Percentiles rank a stretch among this genome's conserved stretches.
phyloP scores from a whole-genome alignment of 1,284 basidiomycete genomes.

The Pseudozyma flocculosa region DNA sequence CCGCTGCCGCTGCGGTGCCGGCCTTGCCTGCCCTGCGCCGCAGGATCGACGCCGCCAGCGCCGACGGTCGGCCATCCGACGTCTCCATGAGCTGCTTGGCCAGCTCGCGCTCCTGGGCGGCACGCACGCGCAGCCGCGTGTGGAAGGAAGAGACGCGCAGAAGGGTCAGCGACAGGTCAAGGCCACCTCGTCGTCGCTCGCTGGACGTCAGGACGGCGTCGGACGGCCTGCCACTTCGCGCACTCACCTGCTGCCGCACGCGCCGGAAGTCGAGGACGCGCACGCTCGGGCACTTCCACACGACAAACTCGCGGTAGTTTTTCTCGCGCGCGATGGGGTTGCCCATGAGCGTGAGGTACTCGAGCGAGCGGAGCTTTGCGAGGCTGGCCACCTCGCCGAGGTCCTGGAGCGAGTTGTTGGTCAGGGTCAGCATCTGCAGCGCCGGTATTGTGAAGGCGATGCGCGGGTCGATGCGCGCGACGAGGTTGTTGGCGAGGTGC shows the following conservation, averaged over 20 bases:
- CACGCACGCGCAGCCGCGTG: too few species aligned
- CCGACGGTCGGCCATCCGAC: conserved; percentile 37
- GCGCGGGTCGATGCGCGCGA: conserved; percentile 76
- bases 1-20: too few species aligned
- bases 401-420: conserved; percentile 63
- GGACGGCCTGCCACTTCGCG: too few species aligned
- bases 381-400: conserved; percentile 83
- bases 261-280: conserved; percentile 95
- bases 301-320: conserved; percentile 88
- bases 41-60: conserved; percentile 61
- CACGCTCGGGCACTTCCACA: conserved; percentile 65
- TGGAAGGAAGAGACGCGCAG: not conserved
- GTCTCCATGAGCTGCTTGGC: conserved; percentile 47
- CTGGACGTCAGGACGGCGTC: too few species aligned
- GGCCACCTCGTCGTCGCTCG: too few species aligned
- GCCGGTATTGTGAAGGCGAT: conserved; percentile 80
- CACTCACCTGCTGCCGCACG: conserved; percentile 88
- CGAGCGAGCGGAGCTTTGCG: conserved; percentile 73
- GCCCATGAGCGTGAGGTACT: conserved; percentile 80
- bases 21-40: conserved; percentile 73
- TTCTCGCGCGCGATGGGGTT: conserved; percentile 89
- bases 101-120: conserved; percentile 28
- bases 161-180: not conserved
- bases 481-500: conserved; percentile 82
- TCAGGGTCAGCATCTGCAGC: conserved; percentile 67